Evolutionary conservation across 495 filamentous ascomycete species (phyloP), one percentile per base, ranked within the genome.

Genomic region (Aspergillus steynii): DNA sequence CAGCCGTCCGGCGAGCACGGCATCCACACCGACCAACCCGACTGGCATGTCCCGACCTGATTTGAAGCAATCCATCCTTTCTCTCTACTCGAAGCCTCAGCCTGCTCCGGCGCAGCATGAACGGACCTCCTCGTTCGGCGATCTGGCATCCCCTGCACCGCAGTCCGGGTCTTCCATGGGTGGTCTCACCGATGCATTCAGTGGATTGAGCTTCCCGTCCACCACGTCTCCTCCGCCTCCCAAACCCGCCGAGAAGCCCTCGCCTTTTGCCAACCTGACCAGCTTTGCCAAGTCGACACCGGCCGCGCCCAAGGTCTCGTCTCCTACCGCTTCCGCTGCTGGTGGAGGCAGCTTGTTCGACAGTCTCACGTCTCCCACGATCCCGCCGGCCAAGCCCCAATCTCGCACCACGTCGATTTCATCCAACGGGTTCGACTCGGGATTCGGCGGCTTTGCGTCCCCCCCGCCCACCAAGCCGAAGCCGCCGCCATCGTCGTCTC

Each of bases 51-150:
- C 93, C 48, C 82, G 95, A 46, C 94, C 96, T 1, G 95, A 99
- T 72, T 79, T 99, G 46, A 98, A 98, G 73, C 93, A 97, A 71
- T 97, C 94, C 12, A 99, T 99, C 58, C 77, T 99, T 10, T 98
- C 96, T 2, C 81, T 99, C 7, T 99, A 99, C 69, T 90, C 95
- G 42, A 91, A 93, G 47, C 88, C 90, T 47, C 90, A 89, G 20
- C 82, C 80, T 9, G 68, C 77, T 27, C 85, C 84, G 55, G 68
- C 73, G 42, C 79, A 83, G 58, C 78, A 83, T 59, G 82, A 83
- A 61, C 87, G 87, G 29, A 84, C 83, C 51, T 71, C 78, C 51
- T 86, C 88, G 0, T 89, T 92, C 68, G 90, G 90, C 46, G 84
- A 83, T 51, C 82, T 91, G 79, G 79, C 87, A 60, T 87, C 86